Evolutionary conservation across 352 stramenopile species (phyloP).

Genomic region (Salisapilia sapeloensis): DNA sequence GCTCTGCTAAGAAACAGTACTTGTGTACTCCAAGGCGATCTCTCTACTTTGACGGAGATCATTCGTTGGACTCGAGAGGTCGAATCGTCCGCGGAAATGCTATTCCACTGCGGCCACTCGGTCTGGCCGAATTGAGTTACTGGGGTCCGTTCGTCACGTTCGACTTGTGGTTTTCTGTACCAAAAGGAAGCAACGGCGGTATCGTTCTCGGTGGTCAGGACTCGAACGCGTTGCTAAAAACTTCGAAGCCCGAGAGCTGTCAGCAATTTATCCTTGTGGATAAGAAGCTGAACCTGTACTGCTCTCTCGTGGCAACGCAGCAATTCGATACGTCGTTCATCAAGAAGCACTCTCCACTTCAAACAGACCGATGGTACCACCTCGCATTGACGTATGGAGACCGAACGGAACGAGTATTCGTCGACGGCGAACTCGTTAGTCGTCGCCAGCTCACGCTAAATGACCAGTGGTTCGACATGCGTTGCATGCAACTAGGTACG

Average conservation of each 20-base stretch:
- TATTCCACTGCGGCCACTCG: no score
- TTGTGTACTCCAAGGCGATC: no score
- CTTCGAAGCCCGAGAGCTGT: constrained; percentile 4
- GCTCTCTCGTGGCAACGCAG: constrained; percentile 3
- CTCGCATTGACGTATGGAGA: constrained; percentile 11
- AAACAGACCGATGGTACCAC: constrained; percentile 20
- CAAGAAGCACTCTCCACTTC: constrained; percentile 3
- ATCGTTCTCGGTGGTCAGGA: constrained; percentile 7
- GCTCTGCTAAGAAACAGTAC: no score
- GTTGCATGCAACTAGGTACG: constrained; percentile 9
- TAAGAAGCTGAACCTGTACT: constrained; percentile 5
- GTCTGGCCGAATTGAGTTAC: no score
- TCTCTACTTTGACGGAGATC: no score
- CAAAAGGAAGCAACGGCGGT: constrained; percentile 1
- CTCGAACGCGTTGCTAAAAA: constrained; percentile 3
- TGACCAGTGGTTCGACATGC: constrained; percentile 4
- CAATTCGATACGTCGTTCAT: not conserved
- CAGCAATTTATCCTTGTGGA: constrained; percentile 8
- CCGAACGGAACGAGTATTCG: constrained; percentile 6
- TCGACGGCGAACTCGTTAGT: constrained; percentile 6
- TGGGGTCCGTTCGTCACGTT: constrained; percentile 7
- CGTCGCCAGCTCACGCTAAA: not conserved
- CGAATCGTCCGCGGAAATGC: no score
- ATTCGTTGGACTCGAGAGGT: no score
- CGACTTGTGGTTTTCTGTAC: constrained; percentile 9